These are phyloP conservation scores for Aspergillus funiculosus DNA, from an alignment of 495 filamentous ascomycete genomes.

Conservation along the genomic window DNA sequence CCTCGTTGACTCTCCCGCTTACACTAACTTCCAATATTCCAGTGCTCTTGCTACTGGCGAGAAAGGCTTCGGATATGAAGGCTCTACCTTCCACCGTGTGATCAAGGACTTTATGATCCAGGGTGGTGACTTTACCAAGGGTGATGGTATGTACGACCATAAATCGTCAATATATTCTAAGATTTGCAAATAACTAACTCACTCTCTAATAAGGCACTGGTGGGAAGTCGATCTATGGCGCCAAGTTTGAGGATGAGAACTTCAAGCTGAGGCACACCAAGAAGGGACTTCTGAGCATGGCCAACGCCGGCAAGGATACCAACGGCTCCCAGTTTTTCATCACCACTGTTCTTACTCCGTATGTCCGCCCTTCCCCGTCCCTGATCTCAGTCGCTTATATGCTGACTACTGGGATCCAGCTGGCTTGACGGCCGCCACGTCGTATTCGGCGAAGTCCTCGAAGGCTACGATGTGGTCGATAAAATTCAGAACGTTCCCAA, in stretches of 20 bases:
- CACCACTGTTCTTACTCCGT: constrained; percentile 78
- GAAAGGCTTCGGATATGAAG: constrained; percentile 94
- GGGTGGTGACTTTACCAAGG: constrained; percentile 96
- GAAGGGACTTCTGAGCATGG: constrained; percentile 72
- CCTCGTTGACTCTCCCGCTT: too few relatives aligned
- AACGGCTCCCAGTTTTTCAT: constrained; percentile 99
- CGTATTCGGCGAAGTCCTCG: constrained; percentile 85
- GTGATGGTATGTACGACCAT: constrained; percentile 69
- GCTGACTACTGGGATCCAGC: constrained; percentile 40
- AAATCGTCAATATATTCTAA: neutral
- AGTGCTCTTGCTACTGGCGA: constrained; percentile 91
- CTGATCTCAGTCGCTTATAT: too few relatives aligned
- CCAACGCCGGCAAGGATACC: constrained; percentile 95
- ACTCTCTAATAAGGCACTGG: constrained; percentile 58
- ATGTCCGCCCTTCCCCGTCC: too few relatives aligned
- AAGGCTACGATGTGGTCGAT: constrained; percentile 86
- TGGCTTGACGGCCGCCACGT: constrained; percentile 89
- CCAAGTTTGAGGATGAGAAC: constrained; percentile 96
- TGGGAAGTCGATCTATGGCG: constrained; percentile 96
- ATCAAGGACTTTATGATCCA: constrained; percentile 99
- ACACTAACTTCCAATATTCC: too few relatives aligned
- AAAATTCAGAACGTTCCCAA: constrained; percentile 80
- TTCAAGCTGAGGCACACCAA: constrained; percentile 93
- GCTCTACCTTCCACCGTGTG: constrained; percentile 94
- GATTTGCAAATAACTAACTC: constrained; percentile 2